phyloP scores from a whole-genome alignment of 208 protist species.

The Blastocrithidia nonstop region DNA sequence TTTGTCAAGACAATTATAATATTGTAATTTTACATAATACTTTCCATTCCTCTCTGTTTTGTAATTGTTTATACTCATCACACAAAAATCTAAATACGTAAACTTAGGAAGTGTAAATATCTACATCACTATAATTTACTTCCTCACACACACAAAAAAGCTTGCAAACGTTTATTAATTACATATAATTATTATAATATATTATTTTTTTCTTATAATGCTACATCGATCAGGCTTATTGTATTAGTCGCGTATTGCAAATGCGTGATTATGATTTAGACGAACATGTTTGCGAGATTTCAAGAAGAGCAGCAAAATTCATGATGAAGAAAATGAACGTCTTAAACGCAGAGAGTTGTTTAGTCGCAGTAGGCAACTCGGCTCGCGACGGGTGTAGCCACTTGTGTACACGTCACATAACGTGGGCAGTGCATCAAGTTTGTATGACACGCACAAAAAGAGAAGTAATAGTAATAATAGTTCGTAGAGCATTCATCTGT shows the following conservation, averaged over 20 bases:
- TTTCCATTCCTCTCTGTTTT: not conserved
- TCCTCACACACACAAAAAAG: not conserved
- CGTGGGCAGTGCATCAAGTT: no score
- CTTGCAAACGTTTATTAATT: not conserved
- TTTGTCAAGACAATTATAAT: no score
- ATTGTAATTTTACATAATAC: not conserved
- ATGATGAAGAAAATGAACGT: not conserved
- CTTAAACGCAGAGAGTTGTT: constrained; percentile 1
- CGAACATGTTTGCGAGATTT: not conserved
- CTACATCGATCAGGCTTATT: constrained; percentile 7
- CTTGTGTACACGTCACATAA: no score
- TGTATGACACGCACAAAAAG: no score
- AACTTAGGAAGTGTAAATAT: constrained; percentile 1
- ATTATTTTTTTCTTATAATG: constrained; percentile 6
- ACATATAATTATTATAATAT: not conserved
- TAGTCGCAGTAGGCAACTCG: no score
- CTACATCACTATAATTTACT: not conserved
- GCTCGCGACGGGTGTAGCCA: no score
- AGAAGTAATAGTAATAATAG: no score
- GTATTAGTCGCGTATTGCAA: not conserved
- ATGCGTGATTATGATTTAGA: not conserved
- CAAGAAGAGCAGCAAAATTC: not conserved
- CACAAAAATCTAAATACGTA: not conserved
- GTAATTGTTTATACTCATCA: not conserved
- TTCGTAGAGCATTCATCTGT: no score